These are phyloP conservation scores for Pestalotiopsis sp. DNA, from an alignment of 2,329 filamentous ascomycete genomes.

Conservation along the genomic window DNA sequence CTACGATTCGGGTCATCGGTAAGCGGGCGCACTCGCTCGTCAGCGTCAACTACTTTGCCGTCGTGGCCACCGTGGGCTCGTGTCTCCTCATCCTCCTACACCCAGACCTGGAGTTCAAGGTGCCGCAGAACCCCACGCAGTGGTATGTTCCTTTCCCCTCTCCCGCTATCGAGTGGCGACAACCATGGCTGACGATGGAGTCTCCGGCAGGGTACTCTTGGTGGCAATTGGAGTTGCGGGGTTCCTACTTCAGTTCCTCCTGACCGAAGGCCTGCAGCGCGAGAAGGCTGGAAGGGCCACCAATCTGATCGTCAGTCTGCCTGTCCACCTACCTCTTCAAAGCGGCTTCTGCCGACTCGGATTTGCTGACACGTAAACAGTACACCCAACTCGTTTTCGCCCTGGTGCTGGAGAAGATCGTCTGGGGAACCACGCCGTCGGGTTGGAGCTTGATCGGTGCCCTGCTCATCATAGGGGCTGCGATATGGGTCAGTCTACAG, in stretches of 20 bases:
- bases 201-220: slow-evolving; percentile 49
- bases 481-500: slow-evolving; percentile 45
- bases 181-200: background rate
- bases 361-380: slow-evolving; percentile 19
- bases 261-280: slow-evolving; percentile 73
- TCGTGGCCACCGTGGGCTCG: slow-evolving; percentile 67
- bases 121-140: slow-evolving; percentile 39
- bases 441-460: slow-evolving; percentile 40
- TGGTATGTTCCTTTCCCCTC: slow-evolving; percentile 39
- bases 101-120: slow-evolving; percentile 42
- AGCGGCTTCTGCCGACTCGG: too few species aligned
- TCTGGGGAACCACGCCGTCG: slow-evolving; percentile 46
- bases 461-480: slow-evolving; percentile 41
- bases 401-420: slow-evolving; percentile 25
- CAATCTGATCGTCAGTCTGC: slow-evolving; percentile 34
- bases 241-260: slow-evolving; percentile 77
- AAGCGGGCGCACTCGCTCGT: slow-evolving; percentile 75
- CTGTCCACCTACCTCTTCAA: too few species aligned
- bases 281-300: slow-evolving; percentile 55
- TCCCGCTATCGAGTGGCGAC: background rate
- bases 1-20: slow-evolving; percentile 75
- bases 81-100: slow-evolving; percentile 56
- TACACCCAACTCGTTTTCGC: slow-evolving; percentile 34
- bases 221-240: slow-evolving; percentile 69
- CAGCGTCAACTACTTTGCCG: slow-evolving; percentile 77